phyloP scores from a whole-genome alignment of 2,329 filamentous ascomycete species.

The Sporothrix mexicana region DNA sequence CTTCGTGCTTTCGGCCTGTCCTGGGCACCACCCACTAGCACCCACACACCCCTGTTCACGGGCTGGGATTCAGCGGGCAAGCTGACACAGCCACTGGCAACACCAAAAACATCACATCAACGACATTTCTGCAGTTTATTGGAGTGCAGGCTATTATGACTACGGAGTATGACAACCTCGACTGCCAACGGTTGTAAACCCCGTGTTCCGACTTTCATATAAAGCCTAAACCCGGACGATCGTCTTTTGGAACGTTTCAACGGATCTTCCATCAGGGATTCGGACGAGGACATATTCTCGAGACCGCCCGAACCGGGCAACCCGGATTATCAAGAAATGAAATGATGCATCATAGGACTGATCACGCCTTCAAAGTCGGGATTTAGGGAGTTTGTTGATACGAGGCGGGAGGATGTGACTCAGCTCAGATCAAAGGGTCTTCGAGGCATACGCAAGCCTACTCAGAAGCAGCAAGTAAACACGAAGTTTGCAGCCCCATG shows the following conservation, averaged over 20 bases:
- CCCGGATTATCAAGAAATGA: constrained; percentile 2
- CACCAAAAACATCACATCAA: not conserved
- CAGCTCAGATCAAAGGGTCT: too few relatives aligned
- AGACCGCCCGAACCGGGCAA: constrained; percentile 9
- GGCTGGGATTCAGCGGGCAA: not conserved
- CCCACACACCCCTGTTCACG: not conserved
- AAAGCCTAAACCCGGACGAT: constrained; percentile 3
- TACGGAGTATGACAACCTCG: too few relatives aligned
- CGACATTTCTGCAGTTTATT: not conserved
- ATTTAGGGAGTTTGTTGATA: too few relatives aligned
- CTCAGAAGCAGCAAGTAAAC: too few relatives aligned
- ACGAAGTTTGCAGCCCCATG: too few relatives aligned
- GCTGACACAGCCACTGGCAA: not conserved
- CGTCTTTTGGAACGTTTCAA: not conserved
- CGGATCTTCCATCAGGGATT: not conserved
- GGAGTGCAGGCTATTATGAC: too few relatives aligned
- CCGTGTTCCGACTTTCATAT: constrained; percentile 1
- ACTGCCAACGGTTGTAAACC: not conserved
- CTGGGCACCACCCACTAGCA: not conserved
- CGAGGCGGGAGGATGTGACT: too few relatives aligned
- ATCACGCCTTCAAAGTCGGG: not conserved
- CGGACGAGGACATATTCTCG: not conserved
- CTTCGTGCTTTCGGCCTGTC: constrained; percentile 28
- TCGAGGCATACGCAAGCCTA: too few relatives aligned
- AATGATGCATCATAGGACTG: not conserved